These are phyloP conservation scores for Ogataea kodamae DNA, from an alignment of 805 yeast genomes.

Conservation along the genomic window DNA sequence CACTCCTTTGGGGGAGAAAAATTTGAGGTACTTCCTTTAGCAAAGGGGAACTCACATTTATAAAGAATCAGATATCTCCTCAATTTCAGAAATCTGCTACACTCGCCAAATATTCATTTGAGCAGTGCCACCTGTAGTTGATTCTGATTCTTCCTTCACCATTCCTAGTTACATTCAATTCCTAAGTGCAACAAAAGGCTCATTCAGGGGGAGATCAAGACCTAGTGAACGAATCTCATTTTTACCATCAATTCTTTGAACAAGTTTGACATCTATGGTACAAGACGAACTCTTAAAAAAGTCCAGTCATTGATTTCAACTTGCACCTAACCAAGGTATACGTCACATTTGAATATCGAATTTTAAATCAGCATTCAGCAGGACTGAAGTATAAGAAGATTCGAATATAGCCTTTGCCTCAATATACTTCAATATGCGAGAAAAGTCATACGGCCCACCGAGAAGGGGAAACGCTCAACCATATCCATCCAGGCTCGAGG, in stretches of 20 bases:
- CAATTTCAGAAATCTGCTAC: conserved; percentile 6
- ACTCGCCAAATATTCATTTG: conserved; percentile 4
- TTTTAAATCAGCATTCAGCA: conserved; percentile 10
- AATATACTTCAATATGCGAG: conserved; percentile 11
- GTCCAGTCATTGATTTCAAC: conserved; percentile 3
- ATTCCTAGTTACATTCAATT: conserved; percentile 2
- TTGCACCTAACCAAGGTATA: conserved; percentile 6
- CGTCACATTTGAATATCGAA: conserved; percentile 8
- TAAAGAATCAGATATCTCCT: conserved; percentile 10
- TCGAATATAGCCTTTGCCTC: not conserved
- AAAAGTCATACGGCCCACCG: conserved; percentile 35
- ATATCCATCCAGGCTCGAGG: conserved; percentile 44
- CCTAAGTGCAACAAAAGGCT: not conserved
- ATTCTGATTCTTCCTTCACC: conserved; percentile 1
- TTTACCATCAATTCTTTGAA: not conserved
- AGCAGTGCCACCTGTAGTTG: conserved; percentile 7
- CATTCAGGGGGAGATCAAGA: conserved; percentile 9
- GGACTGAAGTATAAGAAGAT: conserved; percentile 12
- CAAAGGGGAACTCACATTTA: conserved; percentile 12
- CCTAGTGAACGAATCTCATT: conserved; percentile 1
- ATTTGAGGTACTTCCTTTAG: conserved; percentile 10
- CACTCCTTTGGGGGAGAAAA: conserved; percentile 12
- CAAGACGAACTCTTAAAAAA: conserved; percentile 7
- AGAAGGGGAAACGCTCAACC: conserved; percentile 26
- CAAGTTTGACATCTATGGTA: conserved; percentile 11